Evolutionary conservation across 2,329 filamentous ascomycete species (phyloP).

Genomic region (Fusarium napiforme): DNA sequence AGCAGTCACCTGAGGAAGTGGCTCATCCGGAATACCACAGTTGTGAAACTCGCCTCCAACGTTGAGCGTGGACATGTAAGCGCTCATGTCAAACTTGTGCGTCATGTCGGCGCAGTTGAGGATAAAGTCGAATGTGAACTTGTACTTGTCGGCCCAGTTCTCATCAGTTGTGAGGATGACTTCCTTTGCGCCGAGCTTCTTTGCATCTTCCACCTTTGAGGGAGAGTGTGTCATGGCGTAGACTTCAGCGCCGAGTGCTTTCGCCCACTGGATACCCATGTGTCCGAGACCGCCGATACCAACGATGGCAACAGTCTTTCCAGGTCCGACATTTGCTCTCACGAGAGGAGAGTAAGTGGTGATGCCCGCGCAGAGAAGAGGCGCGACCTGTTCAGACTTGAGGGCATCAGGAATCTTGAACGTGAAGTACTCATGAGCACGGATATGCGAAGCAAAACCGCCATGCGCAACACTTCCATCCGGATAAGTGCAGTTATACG

Average conservation of each 20-base stretch:
- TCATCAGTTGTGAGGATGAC: conserved; percentile 60
- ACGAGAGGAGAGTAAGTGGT: conserved; percentile 77
- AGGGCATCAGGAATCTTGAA: conserved; percentile 67
- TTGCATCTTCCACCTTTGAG: conserved; percentile 68
- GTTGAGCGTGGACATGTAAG: conserved; percentile 63
- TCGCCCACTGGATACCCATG: conserved; percentile 76
- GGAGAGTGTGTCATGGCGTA: conserved; percentile 72
- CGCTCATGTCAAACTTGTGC: conserved; percentile 64
- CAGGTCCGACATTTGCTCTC: conserved; percentile 74
- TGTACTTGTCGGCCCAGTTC: conserved; percentile 67
- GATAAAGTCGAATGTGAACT: conserved; percentile 62
- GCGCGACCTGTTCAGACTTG: conserved; percentile 63
- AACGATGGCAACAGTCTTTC: conserved; percentile 74
- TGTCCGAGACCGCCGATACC: conserved; percentile 81
- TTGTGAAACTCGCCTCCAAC: conserved; percentile 67
- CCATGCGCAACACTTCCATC: conserved; percentile 73
- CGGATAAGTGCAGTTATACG: conserved; percentile 67
- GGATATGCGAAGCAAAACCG: conserved; percentile 64
- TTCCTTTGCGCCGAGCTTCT: conserved; percentile 70
- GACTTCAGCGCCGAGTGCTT: conserved; percentile 74
- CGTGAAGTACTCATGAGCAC: conserved; percentile 67
- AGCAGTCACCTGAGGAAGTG: conserved; percentile 56
- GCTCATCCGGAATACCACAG: conserved; percentile 65
- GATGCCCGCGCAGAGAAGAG: conserved; percentile 82
- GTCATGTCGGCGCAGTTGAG: conserved; percentile 62